Conservation (phyloP, 1,284 basidiomycete genomes). For the Ceratobasidium sp. region DNA sequence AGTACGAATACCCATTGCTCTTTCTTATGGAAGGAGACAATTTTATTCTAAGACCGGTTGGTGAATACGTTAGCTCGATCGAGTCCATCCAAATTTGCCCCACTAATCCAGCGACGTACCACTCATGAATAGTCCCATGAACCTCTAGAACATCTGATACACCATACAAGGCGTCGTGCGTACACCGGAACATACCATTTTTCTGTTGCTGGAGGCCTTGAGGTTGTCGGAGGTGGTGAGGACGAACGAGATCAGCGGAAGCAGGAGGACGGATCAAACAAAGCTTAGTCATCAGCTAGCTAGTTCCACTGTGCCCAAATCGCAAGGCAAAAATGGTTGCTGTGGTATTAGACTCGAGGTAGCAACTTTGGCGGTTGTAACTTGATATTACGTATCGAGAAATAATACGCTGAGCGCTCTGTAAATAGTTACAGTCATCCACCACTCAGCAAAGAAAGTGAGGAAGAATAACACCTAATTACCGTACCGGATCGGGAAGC, state of each 20-base stretch:
- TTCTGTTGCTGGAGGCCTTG: constrained; percentile 5
- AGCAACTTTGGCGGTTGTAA: no score
- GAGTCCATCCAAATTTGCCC: background rate
- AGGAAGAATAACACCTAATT: no score
- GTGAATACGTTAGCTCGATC: background rate
- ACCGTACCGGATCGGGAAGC: no score
- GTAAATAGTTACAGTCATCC: no score
- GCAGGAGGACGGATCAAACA: constrained; percentile 2
- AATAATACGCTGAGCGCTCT: no score
- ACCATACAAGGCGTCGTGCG: background rate
- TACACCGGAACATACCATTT: constrained; percentile 27
- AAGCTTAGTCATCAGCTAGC: constrained; percentile 9
- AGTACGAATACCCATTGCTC: constrained; percentile 22
- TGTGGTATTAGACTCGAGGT: no score
- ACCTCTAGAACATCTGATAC: constrained; percentile 15
- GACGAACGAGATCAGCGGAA: constrained; percentile 4
- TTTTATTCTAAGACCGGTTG: no score
- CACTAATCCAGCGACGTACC: constrained; percentile 29
- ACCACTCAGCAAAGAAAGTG: no score
- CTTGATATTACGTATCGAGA: no score
- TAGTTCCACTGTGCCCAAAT: no score
- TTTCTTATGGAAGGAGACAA: background rate
- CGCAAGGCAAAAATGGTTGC: no score
- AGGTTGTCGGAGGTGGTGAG: constrained; percentile 9
- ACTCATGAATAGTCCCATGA: constrained; percentile 16